Evolutionary conservation across 495 filamentous ascomycete genomes (phyloP).

Genomic region (Aspergillus baeticus): DNA sequence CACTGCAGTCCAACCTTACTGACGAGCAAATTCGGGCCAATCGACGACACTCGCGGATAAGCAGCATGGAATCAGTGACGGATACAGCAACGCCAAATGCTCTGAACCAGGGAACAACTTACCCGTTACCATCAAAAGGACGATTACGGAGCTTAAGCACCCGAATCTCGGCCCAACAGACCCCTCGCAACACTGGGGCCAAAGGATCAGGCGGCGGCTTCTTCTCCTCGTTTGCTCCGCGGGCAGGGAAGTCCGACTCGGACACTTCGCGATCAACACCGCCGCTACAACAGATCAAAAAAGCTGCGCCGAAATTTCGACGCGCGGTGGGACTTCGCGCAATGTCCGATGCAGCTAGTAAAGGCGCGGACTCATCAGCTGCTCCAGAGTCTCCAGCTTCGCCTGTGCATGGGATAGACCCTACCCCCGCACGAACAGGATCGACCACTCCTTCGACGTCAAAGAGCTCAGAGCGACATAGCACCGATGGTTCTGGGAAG

Average conservation of each 20-base stretch:
- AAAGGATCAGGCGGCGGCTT: conserved; percentile 48
- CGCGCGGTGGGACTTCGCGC: conserved; percentile 67
- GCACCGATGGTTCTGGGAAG: conserved; percentile 61
- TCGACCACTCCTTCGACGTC: conserved; percentile 86
- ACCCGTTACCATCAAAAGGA: conserved; percentile 53
- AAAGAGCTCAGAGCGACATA: conserved; percentile 75
- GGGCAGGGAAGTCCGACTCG: conserved; percentile 42
- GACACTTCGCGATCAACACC: conserved; percentile 54
- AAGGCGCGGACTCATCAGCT: conserved; percentile 31
- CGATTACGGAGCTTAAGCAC: conserved; percentile 49
- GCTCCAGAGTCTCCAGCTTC: conserved; percentile 55
- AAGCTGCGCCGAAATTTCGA: conserved; percentile 48
- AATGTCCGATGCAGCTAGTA: conserved; percentile 67
- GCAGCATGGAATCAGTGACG: conserved; percentile 63
- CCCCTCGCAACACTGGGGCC: conserved; percentile 54
- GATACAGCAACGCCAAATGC: conserved; percentile 39
- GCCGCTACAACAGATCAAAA: conserved; percentile 37
- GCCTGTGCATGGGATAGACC: conserved; percentile 64
- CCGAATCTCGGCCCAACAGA: conserved; percentile 41
- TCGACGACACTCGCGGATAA: conserved; percentile 74
- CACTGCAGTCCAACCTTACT: conserved; percentile 67
- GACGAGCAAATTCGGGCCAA: conserved; percentile 61
- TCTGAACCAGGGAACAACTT: conserved; percentile 52
- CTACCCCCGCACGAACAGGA: conserved; percentile 71
- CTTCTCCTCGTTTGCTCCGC: conserved; percentile 48